phyloP scores from a whole-genome alignment of 208 protist genomes.

The Acanthamoeba culbertsoni region DNA sequence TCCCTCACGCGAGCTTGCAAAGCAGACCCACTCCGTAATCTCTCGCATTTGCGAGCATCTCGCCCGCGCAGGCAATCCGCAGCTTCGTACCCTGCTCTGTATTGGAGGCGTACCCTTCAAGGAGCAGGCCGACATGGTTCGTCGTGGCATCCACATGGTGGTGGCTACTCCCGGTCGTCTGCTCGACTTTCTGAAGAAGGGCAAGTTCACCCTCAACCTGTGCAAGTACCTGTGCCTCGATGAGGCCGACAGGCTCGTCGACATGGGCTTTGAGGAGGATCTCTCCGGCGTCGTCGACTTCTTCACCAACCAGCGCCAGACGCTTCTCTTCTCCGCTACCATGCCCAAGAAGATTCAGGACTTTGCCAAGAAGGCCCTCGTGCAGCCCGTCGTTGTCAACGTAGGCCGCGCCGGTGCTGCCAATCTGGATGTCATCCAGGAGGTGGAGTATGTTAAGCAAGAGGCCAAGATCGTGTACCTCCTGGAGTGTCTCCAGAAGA shows the following conservation, averaged over 20 bases:
- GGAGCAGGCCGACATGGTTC: conserved; percentile 79
- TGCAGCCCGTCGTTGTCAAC: conserved; percentile 89
- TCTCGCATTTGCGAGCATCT: conserved; percentile 65
- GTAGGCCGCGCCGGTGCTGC: conserved; percentile 91
- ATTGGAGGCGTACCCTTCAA: conserved; percentile 87
- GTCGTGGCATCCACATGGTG: conserved; percentile 86
- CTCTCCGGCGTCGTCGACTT: conserved; percentile 74
- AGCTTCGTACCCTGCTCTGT: conserved; percentile 76
- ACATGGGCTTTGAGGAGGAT: conserved; percentile 88
- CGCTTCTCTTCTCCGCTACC: conserved; percentile 91
- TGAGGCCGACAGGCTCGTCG: conserved; percentile 92
- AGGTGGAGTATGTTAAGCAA: conserved; percentile 89
- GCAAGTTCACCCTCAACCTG: conserved; percentile 81
- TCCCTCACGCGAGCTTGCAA: conserved; percentile 88
- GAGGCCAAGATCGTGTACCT: conserved; percentile 89
- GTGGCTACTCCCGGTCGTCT: conserved; percentile 90
- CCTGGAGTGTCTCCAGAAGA: conserved; percentile 91
- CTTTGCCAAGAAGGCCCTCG: conserved; percentile 86
- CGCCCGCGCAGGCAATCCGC: conserved; percentile 27
- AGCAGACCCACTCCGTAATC: conserved; percentile 85
- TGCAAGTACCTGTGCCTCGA: conserved; percentile 86
- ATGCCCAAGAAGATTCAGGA: conserved; percentile 91
- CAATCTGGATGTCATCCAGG: conserved; percentile 90
- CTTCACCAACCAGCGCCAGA: conserved; percentile 87
- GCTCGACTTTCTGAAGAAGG: conserved; percentile 86